Percentiles rank a stretch among this genome's conserved stretches.
Conservation (phyloP, 2,329 filamentous ascomycete species). For the Paradendryphiella salina region DNA sequence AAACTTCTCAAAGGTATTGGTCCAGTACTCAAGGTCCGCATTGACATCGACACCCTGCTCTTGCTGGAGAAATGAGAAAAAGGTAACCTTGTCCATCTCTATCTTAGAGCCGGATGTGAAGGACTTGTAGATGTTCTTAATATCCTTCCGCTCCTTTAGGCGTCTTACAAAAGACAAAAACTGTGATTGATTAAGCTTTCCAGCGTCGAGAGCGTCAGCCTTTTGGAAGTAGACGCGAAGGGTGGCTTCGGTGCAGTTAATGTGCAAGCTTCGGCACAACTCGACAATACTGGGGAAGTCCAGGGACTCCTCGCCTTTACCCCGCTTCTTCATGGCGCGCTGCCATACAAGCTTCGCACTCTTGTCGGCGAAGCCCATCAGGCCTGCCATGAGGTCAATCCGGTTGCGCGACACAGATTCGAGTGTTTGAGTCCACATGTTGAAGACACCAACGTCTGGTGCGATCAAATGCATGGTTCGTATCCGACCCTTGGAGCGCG, state of each 20-base stretch:
- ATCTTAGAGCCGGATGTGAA: conserved; percentile 59
- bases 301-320: conserved; percentile 67
- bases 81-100: conserved; percentile 71
- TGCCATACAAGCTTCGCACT: conserved; percentile 85
- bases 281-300: conserved; percentile 78
- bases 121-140: conserved; percentile 71
- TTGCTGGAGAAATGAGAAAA: conserved; percentile 72
- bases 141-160: conserved; percentile 82
- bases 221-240: conserved; percentile 73
- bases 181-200: conserved; percentile 73
- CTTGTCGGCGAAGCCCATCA: conserved; percentile 75
- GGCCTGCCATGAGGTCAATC: conserved; percentile 84
- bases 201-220: conserved; percentile 67
- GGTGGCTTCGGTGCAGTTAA: conserved; percentile 79
- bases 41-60: conserved; percentile 77
- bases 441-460: conserved; percentile 69
- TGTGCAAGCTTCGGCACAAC: conserved; percentile 86
- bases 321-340: conserved; percentile 73
- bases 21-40: conserved; percentile 67
- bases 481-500: conserved; percentile 71
- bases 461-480: conserved; percentile 90
- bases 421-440: conserved; percentile 81
- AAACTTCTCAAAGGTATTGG: conserved; percentile 70
- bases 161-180: conserved; percentile 82
- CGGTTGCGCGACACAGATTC: conserved; percentile 83